Evolutionary conservation across 805 yeast species (phyloP).

Genomic region (Candida vaughaniae): DNA sequence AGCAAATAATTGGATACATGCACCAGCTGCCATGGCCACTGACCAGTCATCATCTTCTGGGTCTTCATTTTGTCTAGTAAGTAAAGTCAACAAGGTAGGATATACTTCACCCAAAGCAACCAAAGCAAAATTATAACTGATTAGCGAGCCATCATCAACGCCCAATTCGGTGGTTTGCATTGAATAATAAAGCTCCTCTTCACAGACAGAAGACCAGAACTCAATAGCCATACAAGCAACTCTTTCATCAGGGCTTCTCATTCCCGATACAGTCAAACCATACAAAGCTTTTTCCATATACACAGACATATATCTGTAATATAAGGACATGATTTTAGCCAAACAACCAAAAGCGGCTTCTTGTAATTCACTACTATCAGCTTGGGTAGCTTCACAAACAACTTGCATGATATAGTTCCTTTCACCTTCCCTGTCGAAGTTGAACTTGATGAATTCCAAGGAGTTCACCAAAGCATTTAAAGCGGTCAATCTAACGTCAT

Average conservation of each 20-base stretch:
- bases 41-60: constrained; percentile 97
- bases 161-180: constrained; percentile 58
- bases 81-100: constrained; percentile 77
- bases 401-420: constrained; percentile 98
- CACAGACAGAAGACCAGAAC: constrained; percentile 99
- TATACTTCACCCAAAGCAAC: constrained; percentile 82
- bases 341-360: constrained; percentile 95
- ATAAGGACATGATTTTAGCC: constrained; percentile 85
- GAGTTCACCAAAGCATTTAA: constrained; percentile 89
- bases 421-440: constrained; percentile 92
- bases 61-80: constrained; percentile 89
- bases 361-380: constrained; percentile 75
- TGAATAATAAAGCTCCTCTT: constrained; percentile 85
- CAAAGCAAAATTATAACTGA: constrained; percentile 77
- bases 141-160: constrained; percentile 27
- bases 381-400: constrained; percentile 98
- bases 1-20: constrained; percentile 92
- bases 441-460: constrained; percentile 80
- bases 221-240: constrained; percentile 99
- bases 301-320: constrained; percentile 85
- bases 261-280: constrained; percentile 85
- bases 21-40: constrained; percentile 98
- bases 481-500: constrained; percentile 81
- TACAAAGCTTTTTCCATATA: constrained; percentile 97
- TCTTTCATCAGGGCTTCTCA: constrained; percentile 78